Conservation (phyloP, 2,329 filamentous ascomycete species). For the Xylariaceae sp. region DNA sequence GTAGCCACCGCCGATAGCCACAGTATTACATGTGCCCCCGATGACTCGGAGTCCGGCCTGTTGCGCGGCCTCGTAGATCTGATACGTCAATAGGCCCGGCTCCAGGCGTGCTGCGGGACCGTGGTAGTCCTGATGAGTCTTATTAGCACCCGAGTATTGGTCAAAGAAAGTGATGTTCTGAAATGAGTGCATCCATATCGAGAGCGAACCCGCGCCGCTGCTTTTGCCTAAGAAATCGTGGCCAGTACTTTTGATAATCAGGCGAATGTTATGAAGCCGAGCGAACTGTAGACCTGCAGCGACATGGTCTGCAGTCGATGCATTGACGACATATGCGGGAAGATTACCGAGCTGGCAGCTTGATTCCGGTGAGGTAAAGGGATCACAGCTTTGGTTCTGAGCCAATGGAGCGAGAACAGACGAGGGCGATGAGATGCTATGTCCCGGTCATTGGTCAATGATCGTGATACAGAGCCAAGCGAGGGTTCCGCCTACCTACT, state of each 20-base stretch:
- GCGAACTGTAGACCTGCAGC: slow-evolving; percentile 33
- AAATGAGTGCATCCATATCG: slow-evolving; percentile 44
- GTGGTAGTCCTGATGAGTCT: slow-evolving; percentile 29
- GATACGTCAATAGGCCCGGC: slow-evolving; percentile 42
- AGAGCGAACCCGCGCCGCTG: slow-evolving; percentile 44
- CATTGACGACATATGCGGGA: slow-evolving; percentile 26
- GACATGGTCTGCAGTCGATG: slow-evolving; percentile 18
- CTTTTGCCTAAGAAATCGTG: slow-evolving; percentile 46
- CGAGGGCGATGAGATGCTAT: background rate
- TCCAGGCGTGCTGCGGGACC: slow-evolving; percentile 44
- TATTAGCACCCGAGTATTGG: background rate
- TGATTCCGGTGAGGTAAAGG: background rate
- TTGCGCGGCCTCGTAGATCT: slow-evolving; percentile 37
- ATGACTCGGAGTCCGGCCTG: slow-evolving; percentile 38
- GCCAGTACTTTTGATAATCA: slow-evolving; percentile 45
- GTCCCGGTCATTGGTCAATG: too few species aligned
- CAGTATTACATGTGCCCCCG: slow-evolving; percentile 42
- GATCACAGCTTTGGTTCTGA: slow-evolving; percentile 4
- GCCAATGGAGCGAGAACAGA: background rate
- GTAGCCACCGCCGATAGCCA: slow-evolving; percentile 46
- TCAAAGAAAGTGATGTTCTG: slow-evolving; percentile 33
- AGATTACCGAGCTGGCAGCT: slow-evolving; percentile 8
- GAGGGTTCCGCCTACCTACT: too few species aligned
- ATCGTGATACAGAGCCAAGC: too few species aligned
- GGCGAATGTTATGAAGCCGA: slow-evolving; percentile 37